A percentile compares a stretch with the other conserved stretches of the same genome.
Conservation (phyloP, 2,329 filamentous ascomycete species). For the Fusarium tjaetaba region DNA sequence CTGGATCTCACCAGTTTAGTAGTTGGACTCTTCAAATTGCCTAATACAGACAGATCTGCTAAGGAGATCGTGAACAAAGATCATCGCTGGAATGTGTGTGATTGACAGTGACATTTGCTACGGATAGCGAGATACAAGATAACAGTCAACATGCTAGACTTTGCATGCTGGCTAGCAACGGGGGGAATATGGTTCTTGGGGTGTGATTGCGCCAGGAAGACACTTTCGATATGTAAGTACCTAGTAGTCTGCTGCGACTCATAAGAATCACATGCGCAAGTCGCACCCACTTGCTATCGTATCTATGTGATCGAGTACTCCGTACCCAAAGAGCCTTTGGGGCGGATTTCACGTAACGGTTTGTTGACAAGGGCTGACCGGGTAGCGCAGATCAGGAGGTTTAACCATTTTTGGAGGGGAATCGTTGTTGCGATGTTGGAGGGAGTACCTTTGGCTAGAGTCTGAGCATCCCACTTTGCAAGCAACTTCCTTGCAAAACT, state of each 20-base stretch:
- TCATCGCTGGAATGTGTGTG: not conserved
- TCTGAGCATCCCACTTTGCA: not conserved
- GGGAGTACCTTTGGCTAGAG: not conserved
- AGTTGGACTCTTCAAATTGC: slow-evolving; percentile 17
- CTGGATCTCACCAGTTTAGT: not conserved
- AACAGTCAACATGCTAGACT: not conserved
- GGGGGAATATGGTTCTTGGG: not conserved
- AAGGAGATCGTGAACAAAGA: not conserved
- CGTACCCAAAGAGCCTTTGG: not conserved
- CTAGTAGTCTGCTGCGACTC: not conserved
- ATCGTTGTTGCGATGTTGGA: not conserved
- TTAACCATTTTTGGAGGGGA: not conserved
- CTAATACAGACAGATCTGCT: slow-evolving; percentile 2
- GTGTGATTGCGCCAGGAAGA: not conserved
- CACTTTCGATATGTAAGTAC: not conserved
- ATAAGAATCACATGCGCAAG: slow-evolving; percentile 22
- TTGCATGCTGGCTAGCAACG: not conserved
- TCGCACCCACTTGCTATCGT: not conserved
- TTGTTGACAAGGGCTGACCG: not conserved
- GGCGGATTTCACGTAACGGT: not conserved
- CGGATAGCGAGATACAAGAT: not conserved
- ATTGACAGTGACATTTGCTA: not conserved
- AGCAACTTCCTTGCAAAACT: not conserved
- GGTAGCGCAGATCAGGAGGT: slow-evolving; percentile 20
- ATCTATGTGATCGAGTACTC: not conserved